A percentile compares a stretch with the other conserved stretches of the same genome.
phyloP scores from a whole-genome alignment of 179 eudicot species.

The Camellia oleifera region DNA sequence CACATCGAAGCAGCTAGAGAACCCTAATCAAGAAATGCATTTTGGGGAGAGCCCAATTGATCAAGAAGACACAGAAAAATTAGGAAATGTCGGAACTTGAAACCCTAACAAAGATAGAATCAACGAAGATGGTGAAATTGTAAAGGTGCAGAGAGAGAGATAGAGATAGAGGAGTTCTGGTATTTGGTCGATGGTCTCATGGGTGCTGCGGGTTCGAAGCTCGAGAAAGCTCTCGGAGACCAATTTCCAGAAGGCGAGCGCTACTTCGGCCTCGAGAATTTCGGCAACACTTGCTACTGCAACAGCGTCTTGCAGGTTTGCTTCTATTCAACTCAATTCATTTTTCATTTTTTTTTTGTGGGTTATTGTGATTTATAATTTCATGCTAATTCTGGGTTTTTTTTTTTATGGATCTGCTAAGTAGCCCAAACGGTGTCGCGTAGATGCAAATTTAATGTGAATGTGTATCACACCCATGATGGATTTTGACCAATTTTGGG shows the following conservation, averaged over 20 bases:
- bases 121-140: not conserved
- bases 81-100: not conserved
- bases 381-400: not conserved
- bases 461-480: no score
- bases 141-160: not conserved
- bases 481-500: not conserved
- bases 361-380: not conserved
- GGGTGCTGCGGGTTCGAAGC: conserved; percentile 91
- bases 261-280: conserved; percentile 81
- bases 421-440: no score
- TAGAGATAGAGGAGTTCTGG: conserved; percentile 27
- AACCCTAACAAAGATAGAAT: not conserved
- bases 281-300: conserved; percentile 91
- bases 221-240: conserved; percentile 92
- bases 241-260: conserved; percentile 94
- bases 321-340: conserved; percentile 3
- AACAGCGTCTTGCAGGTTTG: conserved; percentile 83
- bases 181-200: conserved; percentile 49
- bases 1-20: no score
- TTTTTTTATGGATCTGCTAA: no score
- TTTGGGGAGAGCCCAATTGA: not conserved
- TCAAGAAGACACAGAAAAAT: not conserved
- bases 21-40: not conserved
- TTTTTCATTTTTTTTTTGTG: not conserved
- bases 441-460: no score